Evolutionary conservation across 345 rosid species (phyloP), one percentile per base, ranked within the genome.

Genomic region (Rhodomyrtus tomentosa): DNA sequence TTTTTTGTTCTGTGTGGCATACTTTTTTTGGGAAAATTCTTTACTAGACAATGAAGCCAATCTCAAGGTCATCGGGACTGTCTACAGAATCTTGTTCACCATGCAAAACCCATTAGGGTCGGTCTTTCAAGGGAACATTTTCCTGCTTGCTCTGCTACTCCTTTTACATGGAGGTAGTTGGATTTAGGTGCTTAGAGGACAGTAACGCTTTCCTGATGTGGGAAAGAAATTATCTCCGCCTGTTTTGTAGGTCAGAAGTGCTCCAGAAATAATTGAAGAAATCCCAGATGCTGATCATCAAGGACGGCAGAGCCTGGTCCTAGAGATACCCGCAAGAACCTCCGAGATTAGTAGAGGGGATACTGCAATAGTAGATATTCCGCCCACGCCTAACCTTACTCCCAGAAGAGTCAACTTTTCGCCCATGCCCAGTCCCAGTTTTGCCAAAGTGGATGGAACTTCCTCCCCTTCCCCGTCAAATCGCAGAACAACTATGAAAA

Each of bases 351-450:
- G 62, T 1, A 82, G 82, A 20, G 96, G 88, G 20, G 96, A 91
- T 59, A 68, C 85, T 40, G 84, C 72, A 86, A 86, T 88, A 85
- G 83, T 88, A 55, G 88, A 92, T 86, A 89, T 87, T 82, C 92
- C 96, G 38, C 86, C 88, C 68, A 90, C 96, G 50, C 93, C 96
- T 51, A 89, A 88, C 84, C 88, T 88, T 81, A 88, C 95, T 76
- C 93, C 94, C 10, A 94, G 89, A 89, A 93, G 90, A 89, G 98
- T 93, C 32, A 94, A 90, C 87, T 95, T 95, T 90, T 92, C 98
- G 72, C 98, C 99, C 72, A 62, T 94, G 84, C 92, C 90, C 0
- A 96, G 98, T 72, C 98, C 98, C 82, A 85, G 87, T 38, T 84
- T 87, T 83, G 82, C 90, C 68, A 87, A 54, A 85, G 85, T 84